phyloP scores from a whole-genome alignment of 768 basidiomycete species.

The Russula brevipes region DNA sequence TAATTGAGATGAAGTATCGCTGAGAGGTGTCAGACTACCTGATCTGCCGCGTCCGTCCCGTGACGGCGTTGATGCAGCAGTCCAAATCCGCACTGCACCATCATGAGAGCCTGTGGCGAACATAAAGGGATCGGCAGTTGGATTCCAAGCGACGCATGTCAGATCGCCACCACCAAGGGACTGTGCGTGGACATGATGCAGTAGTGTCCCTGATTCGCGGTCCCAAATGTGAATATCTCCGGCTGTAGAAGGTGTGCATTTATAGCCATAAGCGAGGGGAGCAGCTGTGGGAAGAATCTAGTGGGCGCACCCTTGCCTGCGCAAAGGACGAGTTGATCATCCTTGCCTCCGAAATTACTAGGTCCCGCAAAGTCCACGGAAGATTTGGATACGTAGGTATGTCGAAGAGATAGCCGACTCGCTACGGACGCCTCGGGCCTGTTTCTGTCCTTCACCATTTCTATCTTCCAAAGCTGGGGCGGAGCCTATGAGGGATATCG shows the following conservation, averaged over 20 bases:
- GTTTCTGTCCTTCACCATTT: conserved; percentile 50
- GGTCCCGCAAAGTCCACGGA: conserved; percentile 72
- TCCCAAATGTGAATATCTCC: conserved; percentile 88
- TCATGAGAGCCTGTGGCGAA: conserved; percentile 72
- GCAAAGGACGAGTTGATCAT: conserved; percentile 73
- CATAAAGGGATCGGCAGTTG: conserved; percentile 60
- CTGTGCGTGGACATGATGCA: conserved; percentile 66
- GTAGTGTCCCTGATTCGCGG: conserved; percentile 64
- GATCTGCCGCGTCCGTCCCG: conserved; percentile 6
- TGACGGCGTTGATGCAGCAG: conserved; percentile 32
- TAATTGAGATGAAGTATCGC: conserved; percentile 14
- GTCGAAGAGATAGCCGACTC: conserved; percentile 41
- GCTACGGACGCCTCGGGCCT: conserved; percentile 34
- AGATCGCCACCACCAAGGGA: conserved; percentile 58
- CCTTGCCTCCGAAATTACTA: conserved; percentile 77
- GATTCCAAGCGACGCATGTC: conserved; percentile 80
- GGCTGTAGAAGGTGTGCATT: conserved; percentile 37
- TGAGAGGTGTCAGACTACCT: conserved; percentile 21
- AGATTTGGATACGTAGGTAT: conserved; percentile 68
- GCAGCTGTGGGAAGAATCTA: conserved; percentile 8
- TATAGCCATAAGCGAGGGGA: conserved; percentile 3
- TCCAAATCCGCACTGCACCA: conserved; percentile 72
- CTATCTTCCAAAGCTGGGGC: conserved; percentile 75
- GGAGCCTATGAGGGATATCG: conserved; percentile 44
- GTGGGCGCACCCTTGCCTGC: conserved; percentile 58